Conservation (phyloP, 2,329 filamentous ascomycete species). For the Lojkania enalia region DNA sequence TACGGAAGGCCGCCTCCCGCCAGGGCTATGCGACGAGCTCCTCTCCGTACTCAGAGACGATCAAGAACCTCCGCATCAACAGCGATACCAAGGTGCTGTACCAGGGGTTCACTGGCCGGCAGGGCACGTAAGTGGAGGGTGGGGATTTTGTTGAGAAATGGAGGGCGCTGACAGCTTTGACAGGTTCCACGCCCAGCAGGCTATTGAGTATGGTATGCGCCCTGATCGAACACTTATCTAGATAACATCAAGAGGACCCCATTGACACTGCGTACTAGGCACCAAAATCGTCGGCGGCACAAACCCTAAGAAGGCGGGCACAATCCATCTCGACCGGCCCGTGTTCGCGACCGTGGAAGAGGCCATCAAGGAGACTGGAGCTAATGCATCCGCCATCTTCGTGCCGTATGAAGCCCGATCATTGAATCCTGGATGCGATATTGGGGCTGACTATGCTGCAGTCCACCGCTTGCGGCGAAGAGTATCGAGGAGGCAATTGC, state of each 20-base stretch:
- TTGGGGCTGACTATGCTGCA: slow-evolving; percentile 47
- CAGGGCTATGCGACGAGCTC: slow-evolving; percentile 75
- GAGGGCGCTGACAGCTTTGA: slow-evolving; percentile 22
- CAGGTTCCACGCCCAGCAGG: slow-evolving; percentile 96
- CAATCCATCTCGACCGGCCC: slow-evolving; percentile 84
- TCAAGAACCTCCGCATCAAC: slow-evolving; percentile 86
- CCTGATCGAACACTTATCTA: slow-evolving; percentile 16
- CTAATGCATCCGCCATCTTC: slow-evolving; percentile 91
- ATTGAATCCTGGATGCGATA: slow-evolving; percentile 4
- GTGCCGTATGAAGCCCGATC: slow-evolving; percentile 69
- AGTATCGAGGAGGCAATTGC: slow-evolving; percentile 96
- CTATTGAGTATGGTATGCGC: slow-evolving; percentile 90
- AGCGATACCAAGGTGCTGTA: slow-evolving; percentile 90
- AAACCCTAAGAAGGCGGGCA: slow-evolving; percentile 97
- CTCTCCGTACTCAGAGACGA: slow-evolving; percentile 55
- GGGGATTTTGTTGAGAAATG: neutral
- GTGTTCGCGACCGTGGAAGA: slow-evolving; percentile 91
- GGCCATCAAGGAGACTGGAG: slow-evolving; percentile 86
- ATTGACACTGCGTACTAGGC: slow-evolving; percentile 58
- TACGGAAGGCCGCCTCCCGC: slow-evolving; percentile 68
- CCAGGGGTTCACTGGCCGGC: slow-evolving; percentile 97
- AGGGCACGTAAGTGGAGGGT: slow-evolving; percentile 67
- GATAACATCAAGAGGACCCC: slow-evolving; percentile 19
- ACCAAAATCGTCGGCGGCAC: slow-evolving; percentile 98
- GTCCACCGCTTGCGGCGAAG: slow-evolving; percentile 85